A percentile compares a stretch with the other conserved stretches of the same genome.
phyloP scores from a whole-genome alignment of 345 rosid species.

The Excoecaria cochinchinensis region DNA sequence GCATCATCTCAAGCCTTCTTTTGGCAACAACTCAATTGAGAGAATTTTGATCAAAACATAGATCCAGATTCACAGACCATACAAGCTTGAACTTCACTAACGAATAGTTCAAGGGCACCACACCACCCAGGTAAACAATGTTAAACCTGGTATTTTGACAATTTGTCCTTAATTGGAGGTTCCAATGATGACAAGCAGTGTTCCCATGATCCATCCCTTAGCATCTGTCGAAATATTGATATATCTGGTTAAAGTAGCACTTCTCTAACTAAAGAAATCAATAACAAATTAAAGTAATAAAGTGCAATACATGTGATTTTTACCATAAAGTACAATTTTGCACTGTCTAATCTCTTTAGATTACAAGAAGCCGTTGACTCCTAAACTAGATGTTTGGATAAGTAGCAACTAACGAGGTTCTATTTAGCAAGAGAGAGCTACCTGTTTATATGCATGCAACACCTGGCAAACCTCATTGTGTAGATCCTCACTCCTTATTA shows the following conservation, averaged over 20 bases:
- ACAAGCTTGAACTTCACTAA: not conserved
- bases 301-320: not conserved
- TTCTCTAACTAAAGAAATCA: not conserved
- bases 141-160: constrained; percentile 20
- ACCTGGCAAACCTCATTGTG: constrained; percentile 83
- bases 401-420: not conserved
- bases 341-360: not conserved
- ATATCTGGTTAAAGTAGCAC: not conserved
- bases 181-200: constrained; percentile 20
- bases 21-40: not conserved
- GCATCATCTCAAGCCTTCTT: not conserved
- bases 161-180: constrained; percentile 15
- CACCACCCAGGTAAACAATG: not conserved
- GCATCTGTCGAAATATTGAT: constrained; percentile 9
- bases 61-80: not conserved
- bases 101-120: not conserved
- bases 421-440: constrained; percentile 15
- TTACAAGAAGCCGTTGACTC: no score
- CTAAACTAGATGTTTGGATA: not conserved
- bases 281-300: not conserved
- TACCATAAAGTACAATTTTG: not conserved
- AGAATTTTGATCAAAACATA: not conserved
- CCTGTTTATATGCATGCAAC: constrained; percentile 87
- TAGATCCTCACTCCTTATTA: constrained; percentile 74
- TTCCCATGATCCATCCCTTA: constrained; percentile 21